Percentiles rank a stretch among this genome's conserved stretches.
These are phyloP conservation scores for Avena eriantha DNA, from an alignment of 176 grass and related monocot species.

Conservation along the genomic window DNA sequence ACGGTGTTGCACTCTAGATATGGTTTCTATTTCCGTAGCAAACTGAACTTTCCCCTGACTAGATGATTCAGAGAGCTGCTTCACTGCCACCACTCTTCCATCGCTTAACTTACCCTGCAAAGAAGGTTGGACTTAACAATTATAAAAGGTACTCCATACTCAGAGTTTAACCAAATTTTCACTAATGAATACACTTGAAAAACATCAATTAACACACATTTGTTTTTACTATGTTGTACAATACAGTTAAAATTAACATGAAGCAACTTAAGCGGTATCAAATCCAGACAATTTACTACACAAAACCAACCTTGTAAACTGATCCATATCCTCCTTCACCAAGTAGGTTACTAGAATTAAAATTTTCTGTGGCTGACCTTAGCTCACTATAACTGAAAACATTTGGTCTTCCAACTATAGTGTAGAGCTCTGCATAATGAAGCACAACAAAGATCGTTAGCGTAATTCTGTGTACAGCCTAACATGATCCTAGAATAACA, in stretches of 20 bases:
- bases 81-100: conserved; percentile 67
- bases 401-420: conserved; percentile 37
- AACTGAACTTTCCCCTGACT: conserved; percentile 65
- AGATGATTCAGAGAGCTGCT: conserved; percentile 65
- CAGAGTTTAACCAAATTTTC: background rate
- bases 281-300: background rate
- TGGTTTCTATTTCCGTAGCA: conserved; percentile 56
- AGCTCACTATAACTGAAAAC: conserved; percentile 32
- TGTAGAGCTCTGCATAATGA: conserved; percentile 28
- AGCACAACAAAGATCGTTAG: background rate
- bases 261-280: background rate
- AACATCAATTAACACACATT: background rate
- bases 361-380: conserved; percentile 43
- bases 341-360: conserved; percentile 57
- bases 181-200: conserved; percentile 2
- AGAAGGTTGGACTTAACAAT: background rate
- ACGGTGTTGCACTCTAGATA: conserved; percentile 55
- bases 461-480: background rate
- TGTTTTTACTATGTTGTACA: background rate
- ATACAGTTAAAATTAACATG: background rate
- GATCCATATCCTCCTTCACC: conserved; percentile 73
- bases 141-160: conserved; percentile 7
- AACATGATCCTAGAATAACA: background rate
- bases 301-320: conserved; percentile 57
- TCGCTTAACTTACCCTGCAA: conserved; percentile 58